Conservation (phyloP, 805 yeast species). For the Wickerhamiella kurtzmanii region DNA sequence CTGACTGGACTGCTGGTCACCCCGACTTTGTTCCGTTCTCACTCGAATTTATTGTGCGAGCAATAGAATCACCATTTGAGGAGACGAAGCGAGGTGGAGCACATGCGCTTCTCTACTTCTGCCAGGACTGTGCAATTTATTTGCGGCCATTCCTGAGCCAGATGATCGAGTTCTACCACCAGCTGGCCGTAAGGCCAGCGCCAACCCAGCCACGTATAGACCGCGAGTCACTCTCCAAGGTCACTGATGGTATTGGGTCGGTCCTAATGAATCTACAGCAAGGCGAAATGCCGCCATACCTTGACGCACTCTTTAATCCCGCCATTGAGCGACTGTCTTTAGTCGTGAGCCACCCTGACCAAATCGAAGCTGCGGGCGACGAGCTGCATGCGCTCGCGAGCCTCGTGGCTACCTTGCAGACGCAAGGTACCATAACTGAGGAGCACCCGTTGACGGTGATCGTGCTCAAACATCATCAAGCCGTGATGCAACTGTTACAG, state of each 20-base stretch:
- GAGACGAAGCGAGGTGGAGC: slow-evolving; percentile 75
- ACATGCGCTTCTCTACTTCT: slow-evolving; percentile 84
- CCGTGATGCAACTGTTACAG: slow-evolving; percentile 6
- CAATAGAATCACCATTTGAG: slow-evolving; percentile 36
- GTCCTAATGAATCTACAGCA: slow-evolving; percentile 35
- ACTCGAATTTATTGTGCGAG: slow-evolving; percentile 67
- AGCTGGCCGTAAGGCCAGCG: slow-evolving; percentile 28
- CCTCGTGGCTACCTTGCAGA: slow-evolving; percentile 56
- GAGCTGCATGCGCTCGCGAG: slow-evolving; percentile 42
- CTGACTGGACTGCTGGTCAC: slow-evolving; percentile 86
- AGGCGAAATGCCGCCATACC: slow-evolving; percentile 31
- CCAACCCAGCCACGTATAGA: slow-evolving; percentile 34
- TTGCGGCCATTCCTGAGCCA: slow-evolving; percentile 60
- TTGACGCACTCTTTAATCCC: slow-evolving; percentile 66
- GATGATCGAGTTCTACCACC: slow-evolving; percentile 57
- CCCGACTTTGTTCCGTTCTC: slow-evolving; percentile 73
- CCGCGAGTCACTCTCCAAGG: slow-evolving; percentile 55
- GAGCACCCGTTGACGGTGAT: slow-evolving; percentile 23
- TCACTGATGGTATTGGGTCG: slow-evolving; percentile 82
- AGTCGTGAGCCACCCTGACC: not conserved
- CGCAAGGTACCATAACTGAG: slow-evolving; percentile 36
- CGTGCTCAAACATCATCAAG: slow-evolving; percentile 8
- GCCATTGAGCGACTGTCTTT: not conserved
- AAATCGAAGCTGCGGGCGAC: slow-evolving; percentile 6
- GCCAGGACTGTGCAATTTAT: slow-evolving; percentile 71